Evolutionary conservation across 2,329 filamentous ascomycete genomes (phyloP), one percentile per base, ranked within the genome.

Genomic region (Fusarium pseudoanthophilum): DNA sequence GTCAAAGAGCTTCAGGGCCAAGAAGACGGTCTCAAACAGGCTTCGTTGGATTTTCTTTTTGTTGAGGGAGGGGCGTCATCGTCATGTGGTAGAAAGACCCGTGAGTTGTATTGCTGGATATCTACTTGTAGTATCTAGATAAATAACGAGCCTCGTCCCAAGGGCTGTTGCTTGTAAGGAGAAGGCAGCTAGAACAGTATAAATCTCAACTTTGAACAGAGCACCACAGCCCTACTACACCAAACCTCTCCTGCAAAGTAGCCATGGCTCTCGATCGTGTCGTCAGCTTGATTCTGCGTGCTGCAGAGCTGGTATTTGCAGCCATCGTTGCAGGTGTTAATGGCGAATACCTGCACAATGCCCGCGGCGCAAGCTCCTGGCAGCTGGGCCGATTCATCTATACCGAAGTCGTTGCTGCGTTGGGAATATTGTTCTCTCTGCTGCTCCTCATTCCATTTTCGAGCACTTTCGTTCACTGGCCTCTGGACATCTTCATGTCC

Each of bases 401-500:
- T 84, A 89, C 92, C 51, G 89, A 92, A 78, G 89, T 93, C 24
- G 87, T 95, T 43, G 91, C 93, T 6, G 91, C 86, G 26, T 78
- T 95, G 24, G 89, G 91, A 18, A 89, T 95, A 61, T 80, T 95
- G 45, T 84, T 93, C n/a, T 85, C 89, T 10, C 82, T 95, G 32
- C 80, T 95, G 71, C 93, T 92, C 89, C 85, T 95, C 34, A 85
- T 95, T 45, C 93, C 93, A 4, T 93, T 93, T 78, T 88, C 89
- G 5, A 84, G 84, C 57, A 87, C 86, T 52, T 93, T 95, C 81
- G 86, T 91, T 69, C 87, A 92, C 81, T 95, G 91, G 87, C 91
- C 91, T 1, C 84, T 91, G 75, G 93, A 95, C 78, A 77, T 95
- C 32, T 73, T 94, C 77, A 84, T 95, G 74, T 92, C 90, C 49